Evolutionary conservation across 2,329 filamentous ascomycete species (phyloP).

Genomic region (Colletotrichum cordylinicola): DNA sequence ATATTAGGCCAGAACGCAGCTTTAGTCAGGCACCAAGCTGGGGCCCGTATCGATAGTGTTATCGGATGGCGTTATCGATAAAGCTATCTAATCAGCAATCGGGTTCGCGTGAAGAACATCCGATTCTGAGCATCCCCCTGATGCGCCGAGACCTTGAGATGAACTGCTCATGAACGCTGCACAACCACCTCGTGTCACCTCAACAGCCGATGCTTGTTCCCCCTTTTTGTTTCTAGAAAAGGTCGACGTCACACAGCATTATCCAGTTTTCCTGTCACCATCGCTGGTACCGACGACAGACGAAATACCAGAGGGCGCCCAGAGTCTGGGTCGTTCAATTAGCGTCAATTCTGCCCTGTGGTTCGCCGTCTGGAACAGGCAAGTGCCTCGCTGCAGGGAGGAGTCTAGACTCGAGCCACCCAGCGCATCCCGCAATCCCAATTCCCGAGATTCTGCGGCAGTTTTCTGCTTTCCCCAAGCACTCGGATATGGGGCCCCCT

Average conservation of each 20-base stretch:
- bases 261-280: not conserved
- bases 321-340: not conserved
- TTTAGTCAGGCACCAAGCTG: not conserved
- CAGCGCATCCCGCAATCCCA: not conserved
- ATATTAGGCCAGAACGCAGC: not conserved
- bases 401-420: not conserved
- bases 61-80: not conserved
- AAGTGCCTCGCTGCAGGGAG: not conserved
- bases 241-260: not conserved
- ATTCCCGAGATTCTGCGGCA: not conserved
- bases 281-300: not conserved
- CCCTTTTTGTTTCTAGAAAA: not conserved
- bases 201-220: not conserved
- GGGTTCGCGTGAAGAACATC: not conserved
- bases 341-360: constrained; percentile 5
- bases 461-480: not conserved
- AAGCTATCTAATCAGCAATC: not conserved
- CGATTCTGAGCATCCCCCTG: not conserved
- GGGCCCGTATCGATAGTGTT: not conserved
- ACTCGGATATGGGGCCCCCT: not conserved
- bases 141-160: not conserved
- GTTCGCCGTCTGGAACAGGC: constrained; percentile 3
- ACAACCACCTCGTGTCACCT: not conserved
- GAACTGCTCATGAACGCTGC: not conserved
- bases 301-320: not conserved